Base-by-base conservation (phyloP, 345 rosid genomes). In the Brassica incana region DNA sequence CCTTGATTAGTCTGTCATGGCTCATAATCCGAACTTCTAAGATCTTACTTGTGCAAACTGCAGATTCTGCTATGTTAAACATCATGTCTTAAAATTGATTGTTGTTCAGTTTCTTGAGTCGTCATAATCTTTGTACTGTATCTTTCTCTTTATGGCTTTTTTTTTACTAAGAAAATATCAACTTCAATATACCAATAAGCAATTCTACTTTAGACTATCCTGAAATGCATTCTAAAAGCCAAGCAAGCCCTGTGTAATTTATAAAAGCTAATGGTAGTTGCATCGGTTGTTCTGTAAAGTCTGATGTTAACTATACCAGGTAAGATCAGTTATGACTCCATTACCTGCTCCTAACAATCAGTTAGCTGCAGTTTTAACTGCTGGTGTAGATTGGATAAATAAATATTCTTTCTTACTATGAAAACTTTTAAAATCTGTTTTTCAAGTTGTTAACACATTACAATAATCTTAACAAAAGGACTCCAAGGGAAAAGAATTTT, bases 391-490 rank as follows among this genome's bases (percentile, higher is more conserved):
- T 1, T 50, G 56, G 16, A 12, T 50, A 50, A 50, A 50, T 12
- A 18, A 32, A 3, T 40, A 10, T 64, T 33, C 68, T 64, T 61
- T 48, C 64, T 62, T 78, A 65, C 77, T 12, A 72, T 36, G 64
- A 12, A 9, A 77, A 50, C 30, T 27, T 27, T 27, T 27, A 23
- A 38, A 36, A 16, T 71, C 43, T 43, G 25, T 12, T 38, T 72
- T 14, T 8, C 5, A 36, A 60, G 56, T 59, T 23, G 33, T 73
- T 14, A 23, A 67, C 25, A 62, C 78, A 79, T 61, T 63, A 74
- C 72, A 74, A 48, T 54, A 68, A 74, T 69, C 48, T 64, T 62
- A 74, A 50, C 45, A 78, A 77, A 43, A 72, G 15, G 29, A 63
- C 72, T 66, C 48, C 14, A 20, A 60, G 50, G 59, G 67, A 73